Percentiles rank a stretch among this genome's conserved stretches.
Conservation (phyloP, 345 rosid species). For the Salix suchowensis region DNA sequence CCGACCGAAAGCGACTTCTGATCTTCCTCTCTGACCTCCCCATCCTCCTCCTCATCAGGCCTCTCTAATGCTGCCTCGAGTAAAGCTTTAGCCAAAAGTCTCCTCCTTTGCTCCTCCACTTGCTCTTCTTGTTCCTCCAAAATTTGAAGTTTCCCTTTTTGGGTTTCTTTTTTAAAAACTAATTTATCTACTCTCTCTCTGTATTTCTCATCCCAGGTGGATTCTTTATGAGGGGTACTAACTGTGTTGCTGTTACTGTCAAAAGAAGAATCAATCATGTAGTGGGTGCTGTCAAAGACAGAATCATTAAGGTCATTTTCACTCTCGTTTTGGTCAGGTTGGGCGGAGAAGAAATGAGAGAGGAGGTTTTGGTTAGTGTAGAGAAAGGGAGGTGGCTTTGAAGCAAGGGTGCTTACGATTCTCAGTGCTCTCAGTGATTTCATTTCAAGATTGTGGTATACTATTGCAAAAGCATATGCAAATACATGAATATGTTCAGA, state of each 20-base stretch:
- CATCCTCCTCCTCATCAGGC: slow-evolving; percentile 58
- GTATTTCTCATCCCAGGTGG: slow-evolving; percentile 63
- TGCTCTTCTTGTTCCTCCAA: slow-evolving; percentile 43
- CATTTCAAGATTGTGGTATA: slow-evolving; percentile 22
- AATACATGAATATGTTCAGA: no score
- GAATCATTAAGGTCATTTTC: slow-evolving; percentile 34
- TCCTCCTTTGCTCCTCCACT: slow-evolving; percentile 43
- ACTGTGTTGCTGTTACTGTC: neutral
- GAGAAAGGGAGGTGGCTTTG: slow-evolving; percentile 16
- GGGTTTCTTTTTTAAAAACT: slow-evolving; percentile 46
- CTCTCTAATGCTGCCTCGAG: slow-evolving; percentile 67
- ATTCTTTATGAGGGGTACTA: slow-evolving; percentile 21
- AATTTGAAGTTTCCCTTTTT: slow-evolving; percentile 20
- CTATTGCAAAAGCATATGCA: neutral
- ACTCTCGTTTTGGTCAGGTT: slow-evolving; percentile 40
- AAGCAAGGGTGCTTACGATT: slow-evolving; percentile 1
- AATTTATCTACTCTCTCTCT: slow-evolving; percentile 50
- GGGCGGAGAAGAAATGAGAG: slow-evolving; percentile 54
- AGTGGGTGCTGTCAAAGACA: slow-evolving; percentile 60
- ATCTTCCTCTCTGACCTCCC: slow-evolving; percentile 73
- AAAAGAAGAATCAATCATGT: slow-evolving; percentile 24
- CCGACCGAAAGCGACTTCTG: slow-evolving; percentile 92
- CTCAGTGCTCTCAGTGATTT: slow-evolving; percentile 45
- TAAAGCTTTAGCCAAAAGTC: slow-evolving; percentile 65
- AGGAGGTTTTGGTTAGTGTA: slow-evolving; percentile 11